Evolutionary conservation across 768 basidiomycete genomes (phyloP).

Genomic region (Lactarius pseudohatsudake): DNA sequence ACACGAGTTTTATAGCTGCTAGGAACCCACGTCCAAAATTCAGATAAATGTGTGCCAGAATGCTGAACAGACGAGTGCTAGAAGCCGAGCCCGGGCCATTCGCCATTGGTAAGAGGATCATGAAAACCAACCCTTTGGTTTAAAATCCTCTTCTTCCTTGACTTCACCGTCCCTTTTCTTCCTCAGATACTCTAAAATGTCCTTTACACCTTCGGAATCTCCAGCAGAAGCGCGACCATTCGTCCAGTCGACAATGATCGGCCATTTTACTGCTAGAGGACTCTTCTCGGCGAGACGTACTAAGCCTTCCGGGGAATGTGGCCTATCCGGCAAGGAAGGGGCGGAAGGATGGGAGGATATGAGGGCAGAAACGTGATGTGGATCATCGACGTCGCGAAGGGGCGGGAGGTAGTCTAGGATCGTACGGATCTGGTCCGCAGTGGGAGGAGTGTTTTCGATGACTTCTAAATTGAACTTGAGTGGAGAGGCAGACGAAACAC

Average conservation of each 20-base stretch:
- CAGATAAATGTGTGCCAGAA: background rate
- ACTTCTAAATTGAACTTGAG: conserved; percentile 73
- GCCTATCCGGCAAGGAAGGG: conserved; percentile 39
- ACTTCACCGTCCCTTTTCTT: conserved; percentile 66
- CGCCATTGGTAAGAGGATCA: conserved; percentile 29
- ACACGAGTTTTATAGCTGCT: background rate
- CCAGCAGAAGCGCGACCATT: conserved; percentile 65
- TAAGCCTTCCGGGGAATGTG: conserved; percentile 46
- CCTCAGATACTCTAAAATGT: conserved; percentile 63
- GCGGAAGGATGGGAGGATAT: conserved; percentile 62
- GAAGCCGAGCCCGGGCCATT: too few relatives aligned
- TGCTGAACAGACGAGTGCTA: background rate
- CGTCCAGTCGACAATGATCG: conserved; percentile 77
- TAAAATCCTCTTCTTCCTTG: conserved; percentile 44
- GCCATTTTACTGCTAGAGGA: conserved; percentile 69
- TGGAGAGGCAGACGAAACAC: conserved; percentile 45
- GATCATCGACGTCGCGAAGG: conserved; percentile 32
- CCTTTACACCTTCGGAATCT: conserved; percentile 65
- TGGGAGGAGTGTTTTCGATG: conserved; percentile 63
- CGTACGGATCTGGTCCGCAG: conserved; percentile 62
- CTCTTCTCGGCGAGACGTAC: conserved; percentile 52
- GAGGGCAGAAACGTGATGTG: conserved; percentile 40
- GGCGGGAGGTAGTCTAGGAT: conserved; percentile 61
- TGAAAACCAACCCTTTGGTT: conserved; percentile 58
- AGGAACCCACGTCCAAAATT: background rate